These are phyloP conservation scores for Yamadazyma epiphylla DNA, from an alignment of 1,139 yeast species.

Conservation along the genomic window DNA sequence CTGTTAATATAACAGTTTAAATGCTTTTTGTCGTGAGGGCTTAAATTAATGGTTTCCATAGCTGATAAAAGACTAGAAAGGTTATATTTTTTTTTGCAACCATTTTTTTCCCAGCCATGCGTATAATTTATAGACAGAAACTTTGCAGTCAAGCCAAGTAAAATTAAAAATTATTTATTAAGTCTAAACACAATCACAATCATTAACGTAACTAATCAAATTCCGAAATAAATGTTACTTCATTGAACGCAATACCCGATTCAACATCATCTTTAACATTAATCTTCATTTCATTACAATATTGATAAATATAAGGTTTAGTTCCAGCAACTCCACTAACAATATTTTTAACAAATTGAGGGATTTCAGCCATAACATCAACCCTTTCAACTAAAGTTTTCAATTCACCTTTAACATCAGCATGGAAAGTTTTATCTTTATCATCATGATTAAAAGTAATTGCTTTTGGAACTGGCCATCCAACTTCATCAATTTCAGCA, in stretches of 20 bases:
- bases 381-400: slow-evolving; percentile 73
- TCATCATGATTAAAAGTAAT: slow-evolving; percentile 53
- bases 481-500: slow-evolving; percentile 66
- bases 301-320: slow-evolving; percentile 92
- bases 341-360: slow-evolving; percentile 86
- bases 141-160: neutral
- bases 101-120: no score
- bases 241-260: slow-evolving; percentile 70
- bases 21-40: neutral
- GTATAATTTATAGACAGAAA: neutral
- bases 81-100: no score
- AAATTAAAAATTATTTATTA: no score
- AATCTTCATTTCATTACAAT: slow-evolving; percentile 53
- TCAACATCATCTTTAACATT: slow-evolving; percentile 40
- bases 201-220: slow-evolving; percentile 11
- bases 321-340: slow-evolving; percentile 95
- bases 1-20: neutral
- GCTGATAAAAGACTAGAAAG: neutral
- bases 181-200: neutral
- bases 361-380: slow-evolving; percentile 97
- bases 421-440: slow-evolving; percentile 28
- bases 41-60: neutral
- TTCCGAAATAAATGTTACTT: slow-evolving; percentile 72
- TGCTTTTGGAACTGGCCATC: slow-evolving; percentile 84
- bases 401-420: slow-evolving; percentile 52